These are phyloP conservation scores for Ceratocystis diversiconidia DNA, from an alignment of 2,329 filamentous ascomycete species.

Conservation along the genomic window DNA sequence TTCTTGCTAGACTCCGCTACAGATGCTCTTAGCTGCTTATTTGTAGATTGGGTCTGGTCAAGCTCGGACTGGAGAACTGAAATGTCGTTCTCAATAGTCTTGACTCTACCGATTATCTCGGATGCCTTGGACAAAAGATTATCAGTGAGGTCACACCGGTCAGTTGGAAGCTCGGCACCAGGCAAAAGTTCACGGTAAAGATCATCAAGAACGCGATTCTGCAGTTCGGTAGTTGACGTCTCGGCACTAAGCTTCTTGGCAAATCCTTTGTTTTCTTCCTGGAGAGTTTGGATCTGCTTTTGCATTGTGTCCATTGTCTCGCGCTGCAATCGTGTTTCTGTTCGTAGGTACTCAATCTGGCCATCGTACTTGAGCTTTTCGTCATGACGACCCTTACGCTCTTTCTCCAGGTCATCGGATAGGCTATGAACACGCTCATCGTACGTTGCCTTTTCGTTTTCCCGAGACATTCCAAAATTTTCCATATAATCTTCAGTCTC, in stretches of 20 bases:
- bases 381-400: slow-evolving; percentile 43
- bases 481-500: slow-evolving; percentile 89
- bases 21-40: slow-evolving; percentile 43
- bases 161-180: slow-evolving; percentile 37
- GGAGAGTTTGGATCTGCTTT: slow-evolving; percentile 39
- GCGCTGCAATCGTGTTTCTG: slow-evolving; percentile 44
- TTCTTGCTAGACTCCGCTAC: slow-evolving; percentile 31
- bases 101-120: slow-evolving; percentile 45
- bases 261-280: slow-evolving; percentile 39
- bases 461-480: slow-evolving; percentile 63
- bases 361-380: slow-evolving; percentile 45
- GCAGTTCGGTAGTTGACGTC: slow-evolving; percentile 38
- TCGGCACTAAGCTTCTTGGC: slow-evolving; percentile 36
- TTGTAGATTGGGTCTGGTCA: slow-evolving; percentile 41
- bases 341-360: slow-evolving; percentile 48
- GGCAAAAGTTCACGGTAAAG: slow-evolving; percentile 45
- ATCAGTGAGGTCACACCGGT: slow-evolving; percentile 44
- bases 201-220: slow-evolving; percentile 41
- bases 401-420: slow-evolving; percentile 54
- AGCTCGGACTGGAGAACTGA: slow-evolving; percentile 49
- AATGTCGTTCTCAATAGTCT: slow-evolving; percentile 44
- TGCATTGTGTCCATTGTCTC: slow-evolving; percentile 47
- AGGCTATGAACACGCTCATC: slow-evolving; percentile 56
- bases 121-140: slow-evolving; percentile 43
- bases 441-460: slow-evolving; percentile 60